Evolutionary conservation across 495 filamentous ascomycete species (phyloP).

Genomic region (Collariella sp.): DNA sequence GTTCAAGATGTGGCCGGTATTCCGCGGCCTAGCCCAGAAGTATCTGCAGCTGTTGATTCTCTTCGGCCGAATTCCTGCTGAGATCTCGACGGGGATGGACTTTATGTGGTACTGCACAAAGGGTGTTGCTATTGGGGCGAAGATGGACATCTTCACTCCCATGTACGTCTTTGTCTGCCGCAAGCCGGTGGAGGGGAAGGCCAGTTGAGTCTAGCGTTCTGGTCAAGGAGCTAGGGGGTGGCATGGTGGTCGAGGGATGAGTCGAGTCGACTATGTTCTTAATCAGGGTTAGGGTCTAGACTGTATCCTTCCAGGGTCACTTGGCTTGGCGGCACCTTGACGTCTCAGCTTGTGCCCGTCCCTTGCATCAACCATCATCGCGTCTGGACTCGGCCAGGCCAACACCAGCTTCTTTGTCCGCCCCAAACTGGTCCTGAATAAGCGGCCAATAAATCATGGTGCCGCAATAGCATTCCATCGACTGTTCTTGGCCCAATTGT

Average conservation of each 20-base stretch:
- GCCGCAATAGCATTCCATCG: constrained; percentile 1
- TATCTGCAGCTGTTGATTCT: constrained; percentile 4
- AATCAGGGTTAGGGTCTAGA: too few species aligned
- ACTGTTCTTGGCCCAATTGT: background rate
- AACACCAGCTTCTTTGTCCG: constrained; percentile 4
- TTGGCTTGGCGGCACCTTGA: too few species aligned
- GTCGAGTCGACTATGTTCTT: too few species aligned
- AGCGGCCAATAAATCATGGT: constrained; percentile 13
- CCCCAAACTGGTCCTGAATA: constrained; percentile 14
- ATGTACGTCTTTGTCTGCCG: constrained; percentile 16
- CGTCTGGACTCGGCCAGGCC: background rate
- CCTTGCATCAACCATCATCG: background rate
- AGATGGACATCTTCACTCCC: constrained; percentile 15
- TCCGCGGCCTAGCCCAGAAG: background rate
- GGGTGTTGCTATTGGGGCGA: constrained; percentile 7
- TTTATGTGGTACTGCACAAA: constrained; percentile 19
- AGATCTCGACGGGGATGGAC: constrained; percentile 9
- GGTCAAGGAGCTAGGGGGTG: too few species aligned
- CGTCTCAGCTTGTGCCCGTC: background rate
- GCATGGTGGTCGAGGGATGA: too few species aligned
- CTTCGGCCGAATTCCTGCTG: background rate
- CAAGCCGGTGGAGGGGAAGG: constrained; percentile 6
- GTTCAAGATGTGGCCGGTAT: constrained; percentile 10
- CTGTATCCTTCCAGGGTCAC: background rate
- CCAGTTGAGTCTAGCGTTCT: background rate